A percentile compares a stretch with the other conserved stretches of the same genome.
These are phyloP conservation scores for Cladosporium sp. DNA, from an alignment of 2,329 filamentous ascomycete species.

Conservation along the genomic window DNA sequence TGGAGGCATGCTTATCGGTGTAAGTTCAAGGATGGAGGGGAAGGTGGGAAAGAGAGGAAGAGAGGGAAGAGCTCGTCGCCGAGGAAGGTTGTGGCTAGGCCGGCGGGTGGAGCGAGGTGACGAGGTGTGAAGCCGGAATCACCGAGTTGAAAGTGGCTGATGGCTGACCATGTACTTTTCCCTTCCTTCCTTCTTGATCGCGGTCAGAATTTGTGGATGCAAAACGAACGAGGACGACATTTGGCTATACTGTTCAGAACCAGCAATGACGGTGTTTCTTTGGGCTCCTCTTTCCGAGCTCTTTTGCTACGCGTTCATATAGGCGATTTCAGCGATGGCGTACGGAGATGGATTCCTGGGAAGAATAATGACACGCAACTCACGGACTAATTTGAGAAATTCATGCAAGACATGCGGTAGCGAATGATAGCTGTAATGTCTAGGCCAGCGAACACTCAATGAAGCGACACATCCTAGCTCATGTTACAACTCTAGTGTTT, in stretches of 20 bases:
- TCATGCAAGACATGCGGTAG: too few relatives aligned
- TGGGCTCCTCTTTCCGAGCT: constrained; percentile 8
- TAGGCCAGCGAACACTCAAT: too few relatives aligned
- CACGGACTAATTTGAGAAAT: too few relatives aligned
- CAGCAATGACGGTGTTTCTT: neutral
- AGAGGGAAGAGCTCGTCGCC: constrained; percentile 5
- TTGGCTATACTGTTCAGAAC: constrained; percentile 3
- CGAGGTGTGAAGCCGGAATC: too few relatives aligned
- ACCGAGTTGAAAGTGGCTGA: neutral
- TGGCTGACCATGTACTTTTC: neutral
- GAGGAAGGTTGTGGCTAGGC: neutral
- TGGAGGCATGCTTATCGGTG: constrained; percentile 82
- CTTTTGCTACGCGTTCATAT: constrained; percentile 10
- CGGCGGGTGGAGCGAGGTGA: neutral
- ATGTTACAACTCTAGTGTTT: too few relatives aligned
- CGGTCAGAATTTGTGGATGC: neutral
- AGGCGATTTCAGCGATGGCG: constrained; percentile 3
- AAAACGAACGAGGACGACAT: neutral
- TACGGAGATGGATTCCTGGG: neutral
- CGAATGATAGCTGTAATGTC: too few relatives aligned
- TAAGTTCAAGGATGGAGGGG: constrained; percentile 16
- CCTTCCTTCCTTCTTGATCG: neutral
- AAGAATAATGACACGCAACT: too few relatives aligned
- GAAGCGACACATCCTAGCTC: too few relatives aligned
- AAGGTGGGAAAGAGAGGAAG: neutral